A percentile compares a stretch with the other conserved stretches of the same genome.
Evolutionary conservation across 2,329 filamentous ascomycete species (phyloP).

Genomic region (Trichoderma sp.): DNA sequence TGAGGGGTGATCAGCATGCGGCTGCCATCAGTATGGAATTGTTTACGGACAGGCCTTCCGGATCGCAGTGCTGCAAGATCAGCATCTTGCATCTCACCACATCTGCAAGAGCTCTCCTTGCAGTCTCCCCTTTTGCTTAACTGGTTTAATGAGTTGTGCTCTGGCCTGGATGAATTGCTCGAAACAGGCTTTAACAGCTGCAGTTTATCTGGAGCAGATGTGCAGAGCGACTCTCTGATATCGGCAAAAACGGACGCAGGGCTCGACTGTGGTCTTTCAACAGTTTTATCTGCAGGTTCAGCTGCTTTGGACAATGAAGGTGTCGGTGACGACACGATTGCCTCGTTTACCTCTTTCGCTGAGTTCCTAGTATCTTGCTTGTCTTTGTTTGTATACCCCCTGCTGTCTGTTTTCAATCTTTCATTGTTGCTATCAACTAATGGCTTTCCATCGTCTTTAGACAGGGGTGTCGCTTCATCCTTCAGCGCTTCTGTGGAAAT

Average conservation of each 20-base stretch:
- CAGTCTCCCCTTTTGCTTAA: constrained; percentile 33
- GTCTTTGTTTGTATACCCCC: not conserved
- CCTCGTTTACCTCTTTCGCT: constrained; percentile 10
- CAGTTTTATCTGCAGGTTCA: constrained; percentile 24
- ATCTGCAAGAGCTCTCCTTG: constrained; percentile 40
- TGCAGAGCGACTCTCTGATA: constrained; percentile 36
- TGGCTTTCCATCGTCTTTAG: not conserved
- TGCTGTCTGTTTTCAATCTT: not conserved
- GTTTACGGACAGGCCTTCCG: constrained; percentile 59
- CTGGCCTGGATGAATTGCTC: constrained; percentile 31
- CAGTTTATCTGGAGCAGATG: constrained; percentile 35
- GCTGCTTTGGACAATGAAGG: constrained; percentile 22
- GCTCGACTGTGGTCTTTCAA: constrained; percentile 33
- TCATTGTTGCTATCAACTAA: too few species aligned
- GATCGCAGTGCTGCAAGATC: constrained; percentile 56
- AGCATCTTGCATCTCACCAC: constrained; percentile 43
- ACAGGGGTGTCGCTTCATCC: constrained; percentile 19
- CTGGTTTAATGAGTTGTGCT: constrained; percentile 26
- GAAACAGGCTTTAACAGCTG: constrained; percentile 39
- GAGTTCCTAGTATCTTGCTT: not conserved
- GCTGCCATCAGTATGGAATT: constrained; percentile 57
- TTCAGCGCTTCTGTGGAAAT: constrained; percentile 18
- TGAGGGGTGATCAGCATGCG: constrained; percentile 72
- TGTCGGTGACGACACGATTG: constrained; percentile 21
- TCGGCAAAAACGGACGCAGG: constrained; percentile 38